These are phyloP conservation scores for Colletotrichum falcatum DNA, from an alignment of 2,329 filamentous ascomycete species.

Conservation along the genomic window DNA sequence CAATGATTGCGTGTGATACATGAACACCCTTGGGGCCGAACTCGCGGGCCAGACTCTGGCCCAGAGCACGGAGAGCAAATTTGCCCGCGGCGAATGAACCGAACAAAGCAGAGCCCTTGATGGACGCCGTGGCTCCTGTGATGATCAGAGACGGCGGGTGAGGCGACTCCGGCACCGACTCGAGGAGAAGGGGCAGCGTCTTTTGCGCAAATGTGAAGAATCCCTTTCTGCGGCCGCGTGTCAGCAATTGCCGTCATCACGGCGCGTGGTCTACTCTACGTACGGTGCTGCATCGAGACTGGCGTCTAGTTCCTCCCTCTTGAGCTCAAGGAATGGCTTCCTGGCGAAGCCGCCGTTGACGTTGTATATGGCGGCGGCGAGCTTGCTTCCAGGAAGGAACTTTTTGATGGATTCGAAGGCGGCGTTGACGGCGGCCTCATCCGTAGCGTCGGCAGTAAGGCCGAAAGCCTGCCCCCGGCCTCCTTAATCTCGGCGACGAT, in stretches of 20 bases:
- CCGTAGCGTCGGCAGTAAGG: slow-evolving; percentile 74
- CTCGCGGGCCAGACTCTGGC: slow-evolving; percentile 82
- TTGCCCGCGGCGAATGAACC: slow-evolving; percentile 78
- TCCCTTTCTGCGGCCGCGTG: slow-evolving; percentile 62
- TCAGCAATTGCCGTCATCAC: neutral
- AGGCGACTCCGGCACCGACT: slow-evolving; percentile 64
- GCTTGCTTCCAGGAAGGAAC: slow-evolving; percentile 65
- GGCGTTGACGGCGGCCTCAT: slow-evolving; percentile 49
- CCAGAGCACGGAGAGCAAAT: slow-evolving; percentile 80
- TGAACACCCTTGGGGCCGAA: slow-evolving; percentile 89
- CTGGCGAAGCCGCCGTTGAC: slow-evolving; percentile 64
- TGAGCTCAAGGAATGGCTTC: slow-evolving; percentile 71
- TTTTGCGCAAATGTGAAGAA: slow-evolving; percentile 82
- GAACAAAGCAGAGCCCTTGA: slow-evolving; percentile 73
- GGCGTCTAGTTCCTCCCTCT: slow-evolving; percentile 60
- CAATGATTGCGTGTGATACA: slow-evolving; percentile 84
- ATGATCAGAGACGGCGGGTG: slow-evolving; percentile 85
- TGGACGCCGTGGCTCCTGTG: slow-evolving; percentile 85
- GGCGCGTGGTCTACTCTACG: slow-evolving; percentile 44
- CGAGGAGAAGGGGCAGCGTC: slow-evolving; percentile 76
- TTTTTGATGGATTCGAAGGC: slow-evolving; percentile 74
- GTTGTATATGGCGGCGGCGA: slow-evolving; percentile 79
- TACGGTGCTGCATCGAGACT: slow-evolving; percentile 63
- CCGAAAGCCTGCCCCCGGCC: slow-evolving; percentile 78
- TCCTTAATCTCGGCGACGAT: slow-evolving; percentile 77